Percentiles rank a stretch among this genome's conserved stretches.
Evolutionary conservation across 176 grass and related monocot species (phyloP).

Genomic region (Poa pratensis): DNA sequence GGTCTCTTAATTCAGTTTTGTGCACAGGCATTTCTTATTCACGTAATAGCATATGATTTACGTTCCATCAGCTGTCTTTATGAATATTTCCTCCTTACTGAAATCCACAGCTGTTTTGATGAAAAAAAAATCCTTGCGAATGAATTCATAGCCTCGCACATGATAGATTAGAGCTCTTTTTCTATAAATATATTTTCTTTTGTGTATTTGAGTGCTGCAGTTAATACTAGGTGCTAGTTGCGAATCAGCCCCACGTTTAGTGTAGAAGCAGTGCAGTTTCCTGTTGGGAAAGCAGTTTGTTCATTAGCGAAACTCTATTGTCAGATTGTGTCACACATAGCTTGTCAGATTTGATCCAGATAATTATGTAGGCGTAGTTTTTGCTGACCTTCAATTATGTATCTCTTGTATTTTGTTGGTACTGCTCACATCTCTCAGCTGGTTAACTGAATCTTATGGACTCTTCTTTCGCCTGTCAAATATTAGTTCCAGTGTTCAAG

Average conservation of each 20-base stretch:
- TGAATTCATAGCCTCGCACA: background rate
- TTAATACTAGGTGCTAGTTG: slow-evolving; percentile 1
- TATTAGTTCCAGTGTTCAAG: slow-evolving; percentile 15
- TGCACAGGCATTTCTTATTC: slow-evolving; percentile 18
- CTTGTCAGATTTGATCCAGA: slow-evolving; percentile 18
- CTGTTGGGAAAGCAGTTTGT: background rate
- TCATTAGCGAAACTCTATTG: slow-evolving; percentile 16
- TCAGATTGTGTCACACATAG: slow-evolving; percentile 8
- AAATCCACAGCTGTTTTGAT: background rate
- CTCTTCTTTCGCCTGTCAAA: slow-evolving; percentile 25
- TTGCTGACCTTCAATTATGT: slow-evolving; percentile 19
- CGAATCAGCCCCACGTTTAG: slow-evolving; percentile 13
- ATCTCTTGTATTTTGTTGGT: background rate
- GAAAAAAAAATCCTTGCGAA: background rate
- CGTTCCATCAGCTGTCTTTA: background rate
- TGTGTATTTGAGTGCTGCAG: background rate
- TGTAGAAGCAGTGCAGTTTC: slow-evolving; percentile 4
- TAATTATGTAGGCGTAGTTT: slow-evolving; percentile 24
- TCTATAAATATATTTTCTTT: background rate
- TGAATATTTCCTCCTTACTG: background rate
- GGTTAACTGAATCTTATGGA: slow-evolving; percentile 17
- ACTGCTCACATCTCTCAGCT: background rate
- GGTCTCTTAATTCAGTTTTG: slow-evolving; percentile 1
- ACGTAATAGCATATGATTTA: slow-evolving; percentile 21
- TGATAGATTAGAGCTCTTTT: background rate